phyloP scores from a whole-genome alignment of 331 rosid genomes.

The Spiraea crenata region DNA sequence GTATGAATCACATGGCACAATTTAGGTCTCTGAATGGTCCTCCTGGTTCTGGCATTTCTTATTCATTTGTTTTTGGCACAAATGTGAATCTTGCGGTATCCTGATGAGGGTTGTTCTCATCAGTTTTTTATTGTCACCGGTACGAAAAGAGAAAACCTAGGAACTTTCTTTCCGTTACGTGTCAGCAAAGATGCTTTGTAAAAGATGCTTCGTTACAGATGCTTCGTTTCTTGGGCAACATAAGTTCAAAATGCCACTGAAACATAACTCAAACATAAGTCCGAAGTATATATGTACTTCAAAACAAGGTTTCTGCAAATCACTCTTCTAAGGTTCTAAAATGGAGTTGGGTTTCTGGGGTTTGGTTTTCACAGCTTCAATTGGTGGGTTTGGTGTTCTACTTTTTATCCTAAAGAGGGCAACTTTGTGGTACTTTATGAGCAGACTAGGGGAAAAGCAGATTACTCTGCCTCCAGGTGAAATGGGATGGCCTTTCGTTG shows the following conservation, averaged over 20 bases:
- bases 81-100: too few relatives aligned
- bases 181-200: too few relatives aligned
- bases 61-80: too few relatives aligned
- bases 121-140: too few relatives aligned
- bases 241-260: background rate
- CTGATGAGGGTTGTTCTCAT: too few relatives aligned
- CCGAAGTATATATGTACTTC: background rate
- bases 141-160: too few relatives aligned
- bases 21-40: too few relatives aligned
- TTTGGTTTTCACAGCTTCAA: conserved; percentile 27
- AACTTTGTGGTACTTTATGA: conserved; percentile 48
- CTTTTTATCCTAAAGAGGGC: conserved; percentile 38
- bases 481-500: conserved; percentile 54
- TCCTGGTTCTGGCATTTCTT: too few relatives aligned
- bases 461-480: conserved; percentile 51
- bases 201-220: background rate
- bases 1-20: too few relatives aligned
- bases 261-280: background rate
- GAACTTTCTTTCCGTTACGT: too few relatives aligned
- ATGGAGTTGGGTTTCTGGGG: conserved; percentile 35
- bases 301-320: background rate
- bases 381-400: conserved; percentile 47
- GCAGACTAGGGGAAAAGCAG: conserved; percentile 5
- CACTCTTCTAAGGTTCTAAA: background rate
- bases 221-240: background rate